Conservation (phyloP, 2,329 filamentous ascomycete genomes). For the Stenocarpella maydis region DNA sequence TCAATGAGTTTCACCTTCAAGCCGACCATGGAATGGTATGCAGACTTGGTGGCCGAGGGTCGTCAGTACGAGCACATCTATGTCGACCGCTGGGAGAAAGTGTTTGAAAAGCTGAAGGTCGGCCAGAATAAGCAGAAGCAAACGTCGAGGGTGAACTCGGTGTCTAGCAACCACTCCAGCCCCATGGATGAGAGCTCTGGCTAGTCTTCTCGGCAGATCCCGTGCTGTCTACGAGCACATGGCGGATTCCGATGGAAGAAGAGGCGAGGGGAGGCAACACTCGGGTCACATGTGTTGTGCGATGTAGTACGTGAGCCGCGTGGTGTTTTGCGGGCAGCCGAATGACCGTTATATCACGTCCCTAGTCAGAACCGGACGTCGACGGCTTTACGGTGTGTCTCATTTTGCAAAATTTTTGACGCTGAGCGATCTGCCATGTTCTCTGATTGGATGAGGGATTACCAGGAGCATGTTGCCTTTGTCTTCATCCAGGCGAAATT, state of each 20-base stretch:
- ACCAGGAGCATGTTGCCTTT: neutral
- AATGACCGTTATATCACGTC: neutral
- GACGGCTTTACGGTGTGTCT: neutral
- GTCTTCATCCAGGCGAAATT: neutral
- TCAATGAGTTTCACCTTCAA: conserved; percentile 52
- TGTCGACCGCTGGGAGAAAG: conserved; percentile 53
- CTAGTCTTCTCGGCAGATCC: neutral
- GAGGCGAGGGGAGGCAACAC: neutral
- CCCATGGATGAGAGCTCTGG: conserved; percentile 12
- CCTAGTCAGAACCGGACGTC: neutral
- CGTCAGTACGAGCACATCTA: conserved; percentile 59
- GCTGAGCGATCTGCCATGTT: neutral
- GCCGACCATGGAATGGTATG: conserved; percentile 62
- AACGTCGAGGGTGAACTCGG: neutral
- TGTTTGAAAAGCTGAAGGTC: conserved; percentile 44
- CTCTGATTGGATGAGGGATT: neutral
- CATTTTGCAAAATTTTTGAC: neutral
- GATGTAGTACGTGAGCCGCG: neutral
- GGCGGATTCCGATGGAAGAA: neutral
- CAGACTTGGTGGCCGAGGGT: conserved; percentile 54
- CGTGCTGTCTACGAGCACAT: neutral
- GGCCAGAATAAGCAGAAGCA: neutral
- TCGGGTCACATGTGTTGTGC: neutral
- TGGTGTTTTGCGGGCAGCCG: neutral
- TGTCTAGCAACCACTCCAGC: conserved; percentile 15